Evolutionary conservation across 192 early-diverging fungal species (phyloP).

Genomic region (Podila clonocystis): DNA sequence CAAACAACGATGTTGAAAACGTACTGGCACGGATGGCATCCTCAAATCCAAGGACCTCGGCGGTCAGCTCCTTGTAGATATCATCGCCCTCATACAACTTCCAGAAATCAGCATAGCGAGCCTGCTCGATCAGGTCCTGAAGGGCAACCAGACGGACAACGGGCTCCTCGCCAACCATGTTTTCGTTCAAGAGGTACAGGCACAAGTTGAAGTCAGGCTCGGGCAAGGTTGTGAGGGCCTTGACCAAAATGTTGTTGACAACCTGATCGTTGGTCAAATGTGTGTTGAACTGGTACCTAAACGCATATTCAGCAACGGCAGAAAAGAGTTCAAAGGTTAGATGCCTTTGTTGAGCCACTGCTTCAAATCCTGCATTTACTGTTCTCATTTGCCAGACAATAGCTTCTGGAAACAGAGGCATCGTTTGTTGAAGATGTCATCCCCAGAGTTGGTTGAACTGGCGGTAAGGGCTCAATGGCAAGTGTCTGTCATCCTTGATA

Average conservation of each 20-base stretch:
- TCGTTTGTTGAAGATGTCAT: no score
- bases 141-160: slow-evolving; percentile 72
- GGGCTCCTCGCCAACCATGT: slow-evolving; percentile 63
- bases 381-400: no score
- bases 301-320: no score
- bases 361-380: no score
- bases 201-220: slow-evolving; percentile 93
- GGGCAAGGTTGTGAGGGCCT: slow-evolving; percentile 84
- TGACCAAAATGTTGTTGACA: slow-evolving; percentile 80
- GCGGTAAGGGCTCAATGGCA: no score
- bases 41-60: slow-evolving; percentile 76
- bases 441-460: no score
- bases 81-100: slow-evolving; percentile 62
- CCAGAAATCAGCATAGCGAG: slow-evolving; percentile 83
- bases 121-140: slow-evolving; percentile 84
- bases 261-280: slow-evolving; percentile 74
- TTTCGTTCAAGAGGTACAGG: slow-evolving; percentile 85
- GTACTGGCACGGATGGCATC: slow-evolving; percentile 71
- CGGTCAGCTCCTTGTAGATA: slow-evolving; percentile 65
- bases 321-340: no score
- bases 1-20: slow-evolving; percentile 4
- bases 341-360: no score
- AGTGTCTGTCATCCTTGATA: no score
- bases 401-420: no score
- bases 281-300: slow-evolving; percentile 92